Evolutionary conservation across 257 asterid genomes (phyloP).

Genomic region (Lithospermum erythrorhizon): DNA sequence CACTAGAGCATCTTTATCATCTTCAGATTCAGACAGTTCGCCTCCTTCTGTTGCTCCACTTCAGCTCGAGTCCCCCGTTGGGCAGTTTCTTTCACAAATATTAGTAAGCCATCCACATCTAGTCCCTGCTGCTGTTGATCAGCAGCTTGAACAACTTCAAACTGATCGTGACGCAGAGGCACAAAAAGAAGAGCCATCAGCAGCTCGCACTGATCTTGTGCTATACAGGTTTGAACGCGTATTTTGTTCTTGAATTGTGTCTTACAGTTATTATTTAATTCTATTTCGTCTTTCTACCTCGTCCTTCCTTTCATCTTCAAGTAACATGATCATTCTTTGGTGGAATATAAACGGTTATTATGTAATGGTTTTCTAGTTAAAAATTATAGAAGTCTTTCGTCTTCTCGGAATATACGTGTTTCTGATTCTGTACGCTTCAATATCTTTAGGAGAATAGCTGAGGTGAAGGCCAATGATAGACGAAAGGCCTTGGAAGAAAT

Average conservation of each 20-base stretch:
- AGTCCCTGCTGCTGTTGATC: constrained; percentile 93
- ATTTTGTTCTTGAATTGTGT: too few relatives aligned
- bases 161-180: constrained; percentile 62
- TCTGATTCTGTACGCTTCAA: constrained; percentile 4
- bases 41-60: constrained; percentile 76
- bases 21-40: constrained; percentile 51
- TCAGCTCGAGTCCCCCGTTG: constrained; percentile 84
- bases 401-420: not conserved
- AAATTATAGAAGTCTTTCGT: not conserved
- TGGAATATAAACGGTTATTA: not conserved
- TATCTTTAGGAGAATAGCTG: constrained; percentile 71
- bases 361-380: too few relatives aligned
- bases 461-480: constrained; percentile 86
- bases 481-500: constrained; percentile 80
- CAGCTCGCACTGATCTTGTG: constrained; percentile 73
- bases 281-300: too few relatives aligned
- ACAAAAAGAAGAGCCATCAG: constrained; percentile 47
- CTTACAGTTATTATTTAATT: too few relatives aligned
- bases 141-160: constrained; percentile 91
- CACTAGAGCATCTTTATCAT: constrained; percentile 37
- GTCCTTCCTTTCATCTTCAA: too few relatives aligned
- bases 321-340: not conserved
- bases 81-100: constrained; percentile 72
- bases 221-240: constrained; percentile 56
- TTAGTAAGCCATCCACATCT: constrained; percentile 85